Evolutionary conservation across 371 early-diverging fungal genomes (phyloP).

Genomic region (Apophysomyces sp.): DNA sequence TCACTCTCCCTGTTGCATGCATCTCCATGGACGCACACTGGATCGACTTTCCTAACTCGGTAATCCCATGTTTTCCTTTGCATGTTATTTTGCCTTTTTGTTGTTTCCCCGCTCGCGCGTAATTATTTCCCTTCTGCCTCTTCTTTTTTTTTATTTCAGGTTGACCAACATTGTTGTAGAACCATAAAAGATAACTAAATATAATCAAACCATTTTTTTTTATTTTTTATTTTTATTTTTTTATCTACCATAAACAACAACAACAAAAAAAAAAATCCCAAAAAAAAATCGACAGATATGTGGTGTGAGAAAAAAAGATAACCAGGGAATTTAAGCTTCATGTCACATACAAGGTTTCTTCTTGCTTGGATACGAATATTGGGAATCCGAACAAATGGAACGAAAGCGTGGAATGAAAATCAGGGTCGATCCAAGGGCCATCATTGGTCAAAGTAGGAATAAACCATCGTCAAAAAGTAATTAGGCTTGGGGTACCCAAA

Average conservation of each 20-base stretch:
- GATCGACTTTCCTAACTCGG: constrained; percentile 1
- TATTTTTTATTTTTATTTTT: neutral
- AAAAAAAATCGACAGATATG: too few relatives aligned
- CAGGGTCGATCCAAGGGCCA: constrained; percentile 4
- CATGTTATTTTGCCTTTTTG: constrained; percentile 1
- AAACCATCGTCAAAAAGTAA: constrained; percentile 1
- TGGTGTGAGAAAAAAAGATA: constrained; percentile 2
- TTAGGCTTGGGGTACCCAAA: constrained; percentile 2
- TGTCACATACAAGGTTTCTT: constrained; percentile 2
- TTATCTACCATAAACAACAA: too few relatives aligned
- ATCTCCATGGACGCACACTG: constrained; percentile 1
- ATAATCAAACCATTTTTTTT: neutral
- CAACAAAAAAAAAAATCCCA: too few relatives aligned
- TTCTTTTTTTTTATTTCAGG: neutral
- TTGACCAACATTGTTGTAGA: too few relatives aligned
- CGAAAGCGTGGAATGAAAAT: constrained; percentile 1
- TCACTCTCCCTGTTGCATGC: neutral
- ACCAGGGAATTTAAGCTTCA: constrained; percentile 2
- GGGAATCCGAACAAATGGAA: neutral
- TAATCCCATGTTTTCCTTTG: neutral
- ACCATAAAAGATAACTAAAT: neutral
- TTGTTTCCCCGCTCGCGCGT: constrained; percentile 2
- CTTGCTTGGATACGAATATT: constrained; percentile 1
- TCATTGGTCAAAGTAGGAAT: neutral
- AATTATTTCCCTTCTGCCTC: neutral